Evolutionary conservation across 2,329 filamentous ascomycete genomes (phyloP), one percentile per base, ranked within the genome.

Genomic region (Exserohilum turcica): DNA sequence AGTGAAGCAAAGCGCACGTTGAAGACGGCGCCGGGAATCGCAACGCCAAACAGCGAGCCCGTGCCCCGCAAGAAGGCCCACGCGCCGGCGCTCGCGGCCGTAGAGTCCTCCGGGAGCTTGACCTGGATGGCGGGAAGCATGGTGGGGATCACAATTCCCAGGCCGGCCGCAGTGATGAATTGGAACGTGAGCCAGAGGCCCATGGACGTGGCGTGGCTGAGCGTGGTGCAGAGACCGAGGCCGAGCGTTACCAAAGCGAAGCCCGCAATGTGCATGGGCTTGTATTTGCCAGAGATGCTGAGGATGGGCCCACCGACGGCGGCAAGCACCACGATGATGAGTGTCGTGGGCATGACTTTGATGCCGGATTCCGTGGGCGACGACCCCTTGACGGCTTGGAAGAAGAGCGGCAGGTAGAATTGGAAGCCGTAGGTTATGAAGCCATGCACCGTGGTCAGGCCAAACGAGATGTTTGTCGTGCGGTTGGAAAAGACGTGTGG

Each of bases 401-500:
- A 73, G 59, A 61, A 73, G 3, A 61, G 53, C 6, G 65, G 65
- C 1, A 70, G 63, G 38, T 63, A 70, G 46, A 66, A 68, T 21
- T 65, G 59, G 32, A 70, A 57, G 12, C 67, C 61, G 32, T 70
- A 69, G 0, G 60, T 62, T 16, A 71, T 48, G 43, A 71, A 66
- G 15, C 63, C 63, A 21, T 68, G 63, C 19, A 76, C 70, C 2
- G 73, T 54, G 3, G 64, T 70, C 5, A 73, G 59, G 12, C 57
- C 61, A 54, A 77, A 78, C 38, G 70, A 67, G 21, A 72, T 64
- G 24, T 62, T 56, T 1, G 68, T 63, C 60, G 78, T 80, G 3
- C 76, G 70, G 59, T 78, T 79, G 1, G 59, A 65, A 63, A 83
- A 81, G 27, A 83, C 69, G 18, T 68, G 64, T 0, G 69, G 66